Conservation (phyloP, 1,139 yeast genomes). For the Kodamaea arcana region DNA sequence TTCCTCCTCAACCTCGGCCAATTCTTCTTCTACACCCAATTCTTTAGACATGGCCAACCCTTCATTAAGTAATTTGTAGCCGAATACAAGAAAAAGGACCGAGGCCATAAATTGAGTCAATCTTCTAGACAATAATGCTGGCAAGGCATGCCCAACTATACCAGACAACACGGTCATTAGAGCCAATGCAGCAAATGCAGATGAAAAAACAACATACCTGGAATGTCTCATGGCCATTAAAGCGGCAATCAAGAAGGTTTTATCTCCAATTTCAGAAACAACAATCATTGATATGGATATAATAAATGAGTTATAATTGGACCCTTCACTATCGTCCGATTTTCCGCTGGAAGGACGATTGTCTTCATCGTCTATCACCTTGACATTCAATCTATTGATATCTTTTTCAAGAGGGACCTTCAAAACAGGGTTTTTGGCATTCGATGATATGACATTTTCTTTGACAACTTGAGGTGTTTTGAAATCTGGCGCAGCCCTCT, state of each 20-base stretch:
- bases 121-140: slow-evolving; percentile 74
- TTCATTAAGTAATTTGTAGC: slow-evolving; percentile 69
- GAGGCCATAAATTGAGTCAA: slow-evolving; percentile 82
- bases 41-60: slow-evolving; percentile 79
- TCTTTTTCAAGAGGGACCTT: no score
- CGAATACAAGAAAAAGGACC: slow-evolving; percentile 75
- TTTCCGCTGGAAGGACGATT: neutral
- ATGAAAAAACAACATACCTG: slow-evolving; percentile 73
- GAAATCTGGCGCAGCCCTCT: no score
- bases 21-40: slow-evolving; percentile 87
- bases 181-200: slow-evolving; percentile 83
- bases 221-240: slow-evolving; percentile 96
- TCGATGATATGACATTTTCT: no score
- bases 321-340: slow-evolving; percentile 2
- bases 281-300: slow-evolving; percentile 83
- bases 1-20: slow-evolving; percentile 96
- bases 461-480: no score
- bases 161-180: slow-evolving; percentile 92
- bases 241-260: slow-evolving; percentile 94
- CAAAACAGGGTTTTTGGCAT: no score
- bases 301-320: slow-evolving; percentile 47
- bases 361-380: neutral
- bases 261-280: slow-evolving; percentile 94
- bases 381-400: neutral
- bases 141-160: slow-evolving; percentile 86